Base-by-base conservation (phyloP, 2,329 filamentous ascomycete species). In the Paradendryphiella salina region DNA sequence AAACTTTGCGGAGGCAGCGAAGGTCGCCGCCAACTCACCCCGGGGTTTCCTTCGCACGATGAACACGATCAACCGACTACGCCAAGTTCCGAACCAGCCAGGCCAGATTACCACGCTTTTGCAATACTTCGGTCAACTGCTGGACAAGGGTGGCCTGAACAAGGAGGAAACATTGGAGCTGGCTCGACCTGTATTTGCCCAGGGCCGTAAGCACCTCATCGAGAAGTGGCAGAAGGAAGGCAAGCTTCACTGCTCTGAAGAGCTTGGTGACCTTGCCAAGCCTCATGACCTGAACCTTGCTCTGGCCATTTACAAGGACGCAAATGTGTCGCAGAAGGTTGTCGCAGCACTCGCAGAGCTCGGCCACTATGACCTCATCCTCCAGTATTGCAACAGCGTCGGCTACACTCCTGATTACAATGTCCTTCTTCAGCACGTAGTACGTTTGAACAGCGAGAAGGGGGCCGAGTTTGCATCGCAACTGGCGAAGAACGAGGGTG, bases 211-310 rank as follows among this genome's bases (percentile, higher is more conserved):
- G 78, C 90, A 97, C 70, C 79, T 99, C 20, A 83, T 99, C 21
- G 94, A 97, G 77, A 99, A 99, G 77, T 99, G 95, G 95, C 83
- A 97, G 74, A 88, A 88, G 69, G 94, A 97, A 77, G 88, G 90
- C 75, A 99, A 99, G 80, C 82, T 99, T 35, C 90, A 95, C 73
- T 92, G 89, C 76, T 97, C 94, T 0, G 94, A 99, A 77, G 90
- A 96, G 75, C 84, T 99, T 41, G 94, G 94, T 78, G 95, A 99
- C 73, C 85, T 96, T 65, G 89, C 97, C 42, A 89, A 94, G 39
- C 82, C 88, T 15, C 90, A 96, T 65, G 94, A 99, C 70, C 80
- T 96, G 66, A 87, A 87, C 71, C 82, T 97, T 70, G 94, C 95
- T 21, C 80, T 99, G 50, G 83, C 80, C 53, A 91, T 99, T 64